These are phyloP conservation scores for Phytophthora nicotianae DNA, from an alignment of 352 stramenopile species.

Conservation along the genomic window DNA sequence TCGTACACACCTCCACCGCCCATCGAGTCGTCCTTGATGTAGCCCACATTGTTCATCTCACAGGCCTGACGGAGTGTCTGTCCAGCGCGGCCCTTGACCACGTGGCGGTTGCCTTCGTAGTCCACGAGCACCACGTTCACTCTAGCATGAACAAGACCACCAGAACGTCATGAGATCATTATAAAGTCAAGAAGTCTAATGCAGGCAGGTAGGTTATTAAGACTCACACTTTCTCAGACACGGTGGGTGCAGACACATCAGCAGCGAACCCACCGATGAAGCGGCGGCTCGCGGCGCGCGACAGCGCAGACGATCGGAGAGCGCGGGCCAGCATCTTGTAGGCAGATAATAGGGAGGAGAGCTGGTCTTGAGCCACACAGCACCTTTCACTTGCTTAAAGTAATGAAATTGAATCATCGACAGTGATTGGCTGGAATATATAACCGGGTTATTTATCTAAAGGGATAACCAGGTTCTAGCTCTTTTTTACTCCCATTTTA, in stretches of 20 bases:
- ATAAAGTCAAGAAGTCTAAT: not conserved
- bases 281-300: slow-evolving; percentile 40
- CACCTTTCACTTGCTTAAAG: slow-evolving; percentile 7
- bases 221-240: slow-evolving; percentile 69
- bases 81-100: slow-evolving; percentile 77
- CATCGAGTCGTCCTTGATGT: slow-evolving; percentile 89
- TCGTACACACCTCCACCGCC: slow-evolving; percentile 75
- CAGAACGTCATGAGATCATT: slow-evolving; percentile 7
- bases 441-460: slow-evolving; percentile 7
- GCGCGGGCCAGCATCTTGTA: slow-evolving; percentile 48
- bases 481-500: not conserved
- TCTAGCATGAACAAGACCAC: slow-evolving; percentile 36
- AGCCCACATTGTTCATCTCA: slow-evolving; percentile 71
- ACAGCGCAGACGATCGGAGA: slow-evolving; percentile 39
- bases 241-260: slow-evolving; percentile 46
- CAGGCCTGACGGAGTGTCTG: slow-evolving; percentile 87
- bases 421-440: slow-evolving; percentile 14
- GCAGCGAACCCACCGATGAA: slow-evolving; percentile 60
- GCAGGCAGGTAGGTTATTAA: not conserved
- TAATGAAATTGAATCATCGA: slow-evolving; percentile 3
- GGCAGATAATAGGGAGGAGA: slow-evolving; percentile 6
- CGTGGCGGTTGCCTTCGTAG: slow-evolving; percentile 88
- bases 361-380: slow-evolving; percentile 25
- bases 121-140: slow-evolving; percentile 88
- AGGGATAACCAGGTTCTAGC: not conserved